Evolutionary conservation across 1,284 basidiomycete genomes (phyloP).

Genomic region (Malassezia brasiliensis): DNA sequence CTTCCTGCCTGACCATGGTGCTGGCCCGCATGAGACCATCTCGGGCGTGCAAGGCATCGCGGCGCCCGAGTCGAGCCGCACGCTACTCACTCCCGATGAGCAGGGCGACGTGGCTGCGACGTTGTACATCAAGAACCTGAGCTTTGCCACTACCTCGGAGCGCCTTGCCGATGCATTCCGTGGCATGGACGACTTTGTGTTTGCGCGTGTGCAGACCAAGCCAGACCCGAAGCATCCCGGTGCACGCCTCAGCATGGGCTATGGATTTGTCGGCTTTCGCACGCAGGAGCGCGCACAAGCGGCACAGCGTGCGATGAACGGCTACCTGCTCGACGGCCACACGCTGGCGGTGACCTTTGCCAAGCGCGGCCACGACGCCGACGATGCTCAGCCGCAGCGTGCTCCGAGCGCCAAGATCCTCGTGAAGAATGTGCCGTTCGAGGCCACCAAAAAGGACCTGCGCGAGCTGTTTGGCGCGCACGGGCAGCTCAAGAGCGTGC

Average conservation of each 20-base stretch:
- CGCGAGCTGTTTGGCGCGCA: constrained; percentile 66
- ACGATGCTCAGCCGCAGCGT: constrained; percentile 42
- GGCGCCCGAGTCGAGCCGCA: constrained; percentile 23
- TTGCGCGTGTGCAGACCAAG: constrained; percentile 84
- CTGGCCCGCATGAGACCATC: neutral
- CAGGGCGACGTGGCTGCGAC: constrained; percentile 59
- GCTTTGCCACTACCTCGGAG: constrained; percentile 75
- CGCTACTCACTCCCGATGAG: constrained; percentile 24
- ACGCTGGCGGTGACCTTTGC: constrained; percentile 75
- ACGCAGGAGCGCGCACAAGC: constrained; percentile 63
- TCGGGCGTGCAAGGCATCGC: constrained; percentile 12
- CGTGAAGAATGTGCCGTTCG: constrained; percentile 95
- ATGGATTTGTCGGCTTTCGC: constrained; percentile 88
- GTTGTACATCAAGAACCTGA: constrained; percentile 86
- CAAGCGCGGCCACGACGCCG: constrained; percentile 65
- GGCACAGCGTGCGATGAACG: constrained; percentile 70
- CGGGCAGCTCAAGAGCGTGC: constrained; percentile 59
- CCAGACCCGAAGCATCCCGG: constrained; percentile 56
- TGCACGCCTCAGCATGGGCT: constrained; percentile 71
- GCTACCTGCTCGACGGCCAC: constrained; percentile 78
- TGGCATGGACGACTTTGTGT: constrained; percentile 70
- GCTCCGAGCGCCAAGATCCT: constrained; percentile 55
- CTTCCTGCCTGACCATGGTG: constrained; percentile 52
- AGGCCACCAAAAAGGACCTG: constrained; percentile 85
- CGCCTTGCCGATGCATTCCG: constrained; percentile 63